phyloP scores from a whole-genome alignment of 2,329 filamentous ascomycete genomes.

The Hypoxylon sp. region DNA sequence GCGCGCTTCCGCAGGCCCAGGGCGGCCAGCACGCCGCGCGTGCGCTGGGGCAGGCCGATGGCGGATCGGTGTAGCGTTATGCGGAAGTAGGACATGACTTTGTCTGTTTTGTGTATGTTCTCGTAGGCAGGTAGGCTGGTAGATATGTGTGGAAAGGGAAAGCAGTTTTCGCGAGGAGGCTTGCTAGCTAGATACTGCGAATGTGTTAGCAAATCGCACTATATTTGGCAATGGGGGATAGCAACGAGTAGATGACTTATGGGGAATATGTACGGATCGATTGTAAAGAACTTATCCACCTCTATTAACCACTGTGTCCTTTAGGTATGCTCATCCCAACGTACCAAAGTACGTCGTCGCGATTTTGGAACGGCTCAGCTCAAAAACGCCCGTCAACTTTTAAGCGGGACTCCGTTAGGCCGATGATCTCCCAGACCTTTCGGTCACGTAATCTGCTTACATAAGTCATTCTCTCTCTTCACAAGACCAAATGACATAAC shows the following conservation, averaged over 20 bases:
- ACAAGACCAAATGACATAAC: not conserved
- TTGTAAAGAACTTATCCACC: not conserved
- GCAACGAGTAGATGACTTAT: not conserved
- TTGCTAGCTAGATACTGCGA: not conserved
- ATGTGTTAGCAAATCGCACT: not conserved
- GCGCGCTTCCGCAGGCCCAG: conserved; percentile 87
- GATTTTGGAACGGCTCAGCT: not conserved
- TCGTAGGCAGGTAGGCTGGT: not conserved
- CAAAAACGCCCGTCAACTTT: conserved; percentile 11
- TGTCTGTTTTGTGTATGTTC: not conserved
- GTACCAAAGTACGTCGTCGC: conserved; percentile 1
- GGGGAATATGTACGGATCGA: conserved; percentile 9
- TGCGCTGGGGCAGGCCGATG: conserved; percentile 86
- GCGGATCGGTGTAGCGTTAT: conserved; percentile 90
- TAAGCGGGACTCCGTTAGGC: conserved; percentile 2
- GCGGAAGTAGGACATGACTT: conserved; percentile 82
- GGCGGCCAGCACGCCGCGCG: conserved; percentile 82
- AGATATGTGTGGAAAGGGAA: not conserved
- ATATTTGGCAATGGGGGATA: not conserved
- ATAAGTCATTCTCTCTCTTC: not conserved
- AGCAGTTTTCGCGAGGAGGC: not conserved
- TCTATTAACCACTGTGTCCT: not conserved
- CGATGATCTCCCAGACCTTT: not conserved
- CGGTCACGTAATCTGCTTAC: not conserved
- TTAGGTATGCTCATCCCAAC: conserved; percentile 7